Evolutionary conservation across 495 filamentous ascomycete species (phyloP).

Genomic region (Chaetomium fimeti): DNA sequence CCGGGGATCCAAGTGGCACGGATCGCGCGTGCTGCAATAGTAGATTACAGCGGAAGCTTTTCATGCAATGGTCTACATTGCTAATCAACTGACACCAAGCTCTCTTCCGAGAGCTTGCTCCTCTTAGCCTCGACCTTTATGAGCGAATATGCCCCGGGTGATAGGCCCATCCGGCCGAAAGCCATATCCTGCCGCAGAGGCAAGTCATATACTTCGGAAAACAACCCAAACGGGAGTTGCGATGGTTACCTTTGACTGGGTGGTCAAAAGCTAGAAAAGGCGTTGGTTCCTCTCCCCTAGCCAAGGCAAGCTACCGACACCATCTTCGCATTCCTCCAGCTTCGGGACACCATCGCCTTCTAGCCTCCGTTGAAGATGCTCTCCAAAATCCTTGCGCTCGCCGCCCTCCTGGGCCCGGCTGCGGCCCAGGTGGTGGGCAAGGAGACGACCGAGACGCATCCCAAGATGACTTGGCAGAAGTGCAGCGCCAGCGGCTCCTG

Average conservation of each 20-base stretch:
- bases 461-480: constrained; percentile 56
- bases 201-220: background rate
- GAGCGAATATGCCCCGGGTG: constrained; percentile 1
- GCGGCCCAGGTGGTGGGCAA: constrained; percentile 58
- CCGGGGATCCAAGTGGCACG: background rate
- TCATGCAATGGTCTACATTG: background rate
- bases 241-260: background rate
- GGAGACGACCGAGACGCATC: constrained; percentile 55
- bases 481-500: constrained; percentile 55
- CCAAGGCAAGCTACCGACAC: constrained; percentile 3
- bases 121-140: background rate
- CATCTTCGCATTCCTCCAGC: background rate
- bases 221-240: background rate
- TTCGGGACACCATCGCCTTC: background rate
- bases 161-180: constrained; percentile 4
- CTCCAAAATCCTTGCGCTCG: constrained; percentile 36
- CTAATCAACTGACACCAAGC: background rate
- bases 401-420: constrained; percentile 46
- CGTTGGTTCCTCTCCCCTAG: background rate
- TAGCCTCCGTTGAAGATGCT: constrained; percentile 25
- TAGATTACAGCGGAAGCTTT: background rate
- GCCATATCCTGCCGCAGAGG: background rate
- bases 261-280: background rate
- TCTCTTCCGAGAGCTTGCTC: constrained; percentile 1
- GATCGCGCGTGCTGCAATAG: background rate